Percentiles rank a stretch among this genome's conserved stretches.
phyloP scores from a whole-genome alignment of 768 basidiomycete species.

The Lentinula raphanica region DNA sequence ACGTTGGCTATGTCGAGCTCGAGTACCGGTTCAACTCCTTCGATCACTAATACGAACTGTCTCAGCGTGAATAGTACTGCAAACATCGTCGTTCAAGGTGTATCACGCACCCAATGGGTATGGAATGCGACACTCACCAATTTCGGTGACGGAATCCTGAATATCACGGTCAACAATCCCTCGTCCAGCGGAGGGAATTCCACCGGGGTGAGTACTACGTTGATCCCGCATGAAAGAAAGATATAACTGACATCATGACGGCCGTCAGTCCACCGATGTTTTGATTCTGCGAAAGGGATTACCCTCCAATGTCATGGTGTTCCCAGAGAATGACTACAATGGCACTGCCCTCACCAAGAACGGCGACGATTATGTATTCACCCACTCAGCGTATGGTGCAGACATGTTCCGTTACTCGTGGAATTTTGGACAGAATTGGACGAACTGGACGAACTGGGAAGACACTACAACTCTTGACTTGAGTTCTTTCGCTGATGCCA shows the following conservation, averaged over 20 bases:
- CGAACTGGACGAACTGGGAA: slow-evolving; percentile 77
- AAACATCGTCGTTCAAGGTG: slow-evolving; percentile 47
- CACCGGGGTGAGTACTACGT: slow-evolving; percentile 49
- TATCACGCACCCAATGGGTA: slow-evolving; percentile 54
- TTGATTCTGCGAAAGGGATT: slow-evolving; percentile 78
- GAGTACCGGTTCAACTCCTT: slow-evolving; percentile 49
- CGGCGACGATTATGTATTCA: slow-evolving; percentile 66
- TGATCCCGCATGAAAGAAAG: slow-evolving; percentile 1
- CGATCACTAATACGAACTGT: slow-evolving; percentile 48
- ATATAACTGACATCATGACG: slow-evolving; percentile 8
- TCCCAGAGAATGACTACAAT: slow-evolving; percentile 79
- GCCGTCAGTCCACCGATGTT: slow-evolving; percentile 57
- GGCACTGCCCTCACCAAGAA: slow-evolving; percentile 50
- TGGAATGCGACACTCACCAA: slow-evolving; percentile 73
- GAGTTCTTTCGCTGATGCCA: slow-evolving; percentile 43
- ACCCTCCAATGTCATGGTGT: slow-evolving; percentile 79
- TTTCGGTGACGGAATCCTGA: slow-evolving; percentile 79
- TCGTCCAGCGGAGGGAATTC: slow-evolving; percentile 34
- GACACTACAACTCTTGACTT: slow-evolving; percentile 60
- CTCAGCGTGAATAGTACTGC: slow-evolving; percentile 41
- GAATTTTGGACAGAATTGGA: slow-evolving; percentile 85
- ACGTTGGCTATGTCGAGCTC: slow-evolving; percentile 68
- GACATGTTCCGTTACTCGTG: slow-evolving; percentile 83
- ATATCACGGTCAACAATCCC: slow-evolving; percentile 63
- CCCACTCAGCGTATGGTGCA: slow-evolving; percentile 80